phyloP scores from a whole-genome alignment of 1,139 yeast species.

The Yamadazyma mexicana region DNA sequence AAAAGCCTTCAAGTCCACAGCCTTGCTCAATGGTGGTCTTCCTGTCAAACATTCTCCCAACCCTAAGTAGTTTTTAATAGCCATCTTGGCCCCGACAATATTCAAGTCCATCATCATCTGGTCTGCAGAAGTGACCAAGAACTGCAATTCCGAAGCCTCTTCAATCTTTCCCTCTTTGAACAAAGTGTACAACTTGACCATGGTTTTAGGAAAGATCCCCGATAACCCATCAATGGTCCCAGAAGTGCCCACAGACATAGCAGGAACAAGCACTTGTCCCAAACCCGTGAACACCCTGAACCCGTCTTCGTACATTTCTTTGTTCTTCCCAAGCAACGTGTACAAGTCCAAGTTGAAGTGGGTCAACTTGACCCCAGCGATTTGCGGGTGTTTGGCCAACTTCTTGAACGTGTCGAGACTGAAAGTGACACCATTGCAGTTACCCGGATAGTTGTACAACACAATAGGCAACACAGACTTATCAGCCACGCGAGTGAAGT shows the following conservation, averaged over 20 bases:
- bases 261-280: slow-evolving; percentile 48
- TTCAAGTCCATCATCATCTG: slow-evolving; percentile 41
- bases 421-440: slow-evolving; percentile 37
- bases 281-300: slow-evolving; percentile 48
- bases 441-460: slow-evolving; percentile 39
- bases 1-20: slow-evolving; percentile 9
- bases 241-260: slow-evolving; percentile 39
- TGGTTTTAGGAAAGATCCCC: slow-evolving; percentile 38
- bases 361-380: slow-evolving; percentile 39
- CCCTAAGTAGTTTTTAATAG: slow-evolving; percentile 20
- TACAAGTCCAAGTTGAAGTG: slow-evolving; percentile 41
- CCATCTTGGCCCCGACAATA: slow-evolving; percentile 44
- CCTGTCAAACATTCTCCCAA: slow-evolving; percentile 21
- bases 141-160: slow-evolving; percentile 44
- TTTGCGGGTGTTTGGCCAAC: slow-evolving; percentile 32
- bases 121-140: slow-evolving; percentile 40
- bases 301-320: slow-evolving; percentile 28
- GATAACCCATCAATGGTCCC: slow-evolving; percentile 51
- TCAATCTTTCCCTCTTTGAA: slow-evolving; percentile 28
- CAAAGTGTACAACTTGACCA: slow-evolving; percentile 33
- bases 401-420: slow-evolving; percentile 32
- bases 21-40: slow-evolving; percentile 23
- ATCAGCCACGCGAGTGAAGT: slow-evolving; percentile 31
- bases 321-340: slow-evolving; percentile 37
- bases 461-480: slow-evolving; percentile 31